Base-by-base conservation (phyloP, 371 early-diverging fungal genomes). In the Synchytrium microbalum region DNA sequence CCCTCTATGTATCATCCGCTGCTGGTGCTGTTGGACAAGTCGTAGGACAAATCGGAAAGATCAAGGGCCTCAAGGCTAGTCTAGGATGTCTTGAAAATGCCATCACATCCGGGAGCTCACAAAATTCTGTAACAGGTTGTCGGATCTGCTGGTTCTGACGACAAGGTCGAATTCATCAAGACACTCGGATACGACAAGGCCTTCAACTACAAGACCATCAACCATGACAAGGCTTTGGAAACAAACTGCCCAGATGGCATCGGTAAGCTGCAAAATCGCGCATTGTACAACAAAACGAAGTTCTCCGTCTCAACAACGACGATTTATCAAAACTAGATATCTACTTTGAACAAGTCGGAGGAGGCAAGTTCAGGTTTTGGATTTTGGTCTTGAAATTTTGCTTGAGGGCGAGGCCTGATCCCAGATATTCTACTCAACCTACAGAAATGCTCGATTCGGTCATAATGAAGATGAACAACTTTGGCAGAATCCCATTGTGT, bases 161-260 rank as follows among this genome's bases (percentile, higher is more conserved):
- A 88, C 16, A 92, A 92, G 73, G 86, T 86, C 23, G 79, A 74
- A 26, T 84, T 77, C 57, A 80, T 77, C 67, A 76, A 80, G 13
- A 75, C 79, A 28, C 68, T 86, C 13, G 85, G 85, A 1, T 86
- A 86, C 54, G 89, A 90, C 69, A 83, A 68, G 3, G 91, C 86
- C 14, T 90, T 91, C 80, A 91, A 91, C 80, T 91, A 91, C 83
- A 91, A 89, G 76, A 88, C 80, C 1, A 75, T 75, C 30, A 67
- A 70, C 60, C 60, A 69, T 53, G 72, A 70, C 63, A 72, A 69
- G 3, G 76, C 75, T 3, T 71, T 88, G 26, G 58, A 33, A 1
- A 72, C 83, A 61, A 67, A 72, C 19, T 81, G 80, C 26, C 88
- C 86, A 8, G 78, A 82, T 5, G 92, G 90, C 38, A 81, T 90